Evolutionary conservation across 2,329 filamentous ascomycete genomes (phyloP), one percentile per base, ranked within the genome.

Genomic region (Parascedosporium putredinis): DNA sequence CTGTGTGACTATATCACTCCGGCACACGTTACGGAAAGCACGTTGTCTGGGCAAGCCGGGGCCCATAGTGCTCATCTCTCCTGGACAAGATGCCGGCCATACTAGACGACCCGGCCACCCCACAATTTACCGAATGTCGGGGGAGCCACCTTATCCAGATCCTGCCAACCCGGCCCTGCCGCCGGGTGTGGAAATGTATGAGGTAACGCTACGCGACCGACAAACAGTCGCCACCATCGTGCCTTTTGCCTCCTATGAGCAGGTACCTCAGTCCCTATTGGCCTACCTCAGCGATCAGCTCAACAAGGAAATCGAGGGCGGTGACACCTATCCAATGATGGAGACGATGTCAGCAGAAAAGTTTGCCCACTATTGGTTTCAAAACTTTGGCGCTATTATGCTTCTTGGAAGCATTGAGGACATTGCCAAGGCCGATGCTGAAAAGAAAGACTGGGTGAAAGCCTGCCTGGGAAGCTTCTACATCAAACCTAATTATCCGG

Each of bases 401-500:
- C 72, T 95, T 20, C 72, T 93, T 38, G 88, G 89, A 51, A 80
- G 84, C 58, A 80, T 91, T 51, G 76, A 79, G 47, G 75, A 74
- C 51, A 47, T 51, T 10, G 42, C 33, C 1, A 23, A 45, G 14
- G 36, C 48, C 5, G 33, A 34, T 9, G 69, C 77, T 23, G 75
- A 79, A 50, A 80, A 83, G 51, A 72, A 73, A 55, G 86, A 91
- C 65, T 95, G 89, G 88, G 78, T 81, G 55, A 83, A 82, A 60
- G 76, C 85, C 59, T 95, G 88, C 59, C 71, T 95, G 40, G 89
- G 89, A 51, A 94, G 87, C 68, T 95, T 95, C 68, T 94, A 93
- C 68, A 86, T 95, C 73, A 90, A 93, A 69, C 88, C 89, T 45
- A 95, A 95, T 66, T 95, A 95, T 64, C 88, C 89, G 0, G 89